Conservation (phyloP, 139 green algal genomes). For the Ulvella scutata region DNA sequence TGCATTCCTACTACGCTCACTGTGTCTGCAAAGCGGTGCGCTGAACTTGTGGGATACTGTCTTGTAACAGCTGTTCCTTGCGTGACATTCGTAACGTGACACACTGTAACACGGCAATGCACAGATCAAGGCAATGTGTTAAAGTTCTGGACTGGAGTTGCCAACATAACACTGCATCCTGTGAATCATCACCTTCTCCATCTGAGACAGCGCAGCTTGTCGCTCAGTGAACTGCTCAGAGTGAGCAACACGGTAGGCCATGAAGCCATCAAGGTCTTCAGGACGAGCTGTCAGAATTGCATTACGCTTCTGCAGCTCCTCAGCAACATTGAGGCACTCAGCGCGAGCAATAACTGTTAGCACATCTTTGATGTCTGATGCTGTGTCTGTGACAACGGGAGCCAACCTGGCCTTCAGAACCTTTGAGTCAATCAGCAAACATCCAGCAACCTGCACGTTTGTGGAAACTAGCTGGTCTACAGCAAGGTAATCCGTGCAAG, state of each 20-base stretch:
- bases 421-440: slow-evolving; percentile 50
- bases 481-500: no score
- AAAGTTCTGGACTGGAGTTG: background rate
- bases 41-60: no score
- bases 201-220: slow-evolving; percentile 2
- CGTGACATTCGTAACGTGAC: background rate
- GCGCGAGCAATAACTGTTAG: slow-evolving; percentile 41
- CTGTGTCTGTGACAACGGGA: slow-evolving; percentile 31
- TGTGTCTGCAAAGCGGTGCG: no score
- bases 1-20: no score
- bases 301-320: slow-evolving; percentile 36
- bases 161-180: background rate
- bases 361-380: slow-evolving; percentile 55
- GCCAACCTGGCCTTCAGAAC: slow-evolving; percentile 34
- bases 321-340: slow-evolving; percentile 26
- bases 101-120: background rate
- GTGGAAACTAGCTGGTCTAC: no score
- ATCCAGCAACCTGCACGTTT: slow-evolving; percentile 12
- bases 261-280: slow-evolving; percentile 43
- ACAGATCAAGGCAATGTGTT: no score
- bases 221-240: background rate
- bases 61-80: background rate
- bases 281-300: slow-evolving; percentile 32
- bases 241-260: slow-evolving; percentile 32
- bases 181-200: slow-evolving; percentile 3